Evolutionary conservation across 2,329 filamentous ascomycete genomes (phyloP).

Genomic region (Penicillium hordei): DNA sequence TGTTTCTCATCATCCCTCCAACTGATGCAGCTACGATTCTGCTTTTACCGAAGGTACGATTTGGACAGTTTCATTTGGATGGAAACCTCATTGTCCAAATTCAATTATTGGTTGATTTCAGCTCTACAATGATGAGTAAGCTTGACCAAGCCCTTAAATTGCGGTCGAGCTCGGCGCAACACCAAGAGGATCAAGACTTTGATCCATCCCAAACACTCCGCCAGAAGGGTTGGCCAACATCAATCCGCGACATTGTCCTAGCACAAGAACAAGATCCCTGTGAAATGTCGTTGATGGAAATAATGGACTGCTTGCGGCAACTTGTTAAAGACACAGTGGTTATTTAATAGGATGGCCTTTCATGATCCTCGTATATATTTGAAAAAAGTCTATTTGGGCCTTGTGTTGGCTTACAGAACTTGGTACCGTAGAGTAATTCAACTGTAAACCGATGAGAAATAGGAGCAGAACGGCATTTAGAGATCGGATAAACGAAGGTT

Average conservation of each 20-base stretch:
- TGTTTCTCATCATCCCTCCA: conserved; percentile 17
- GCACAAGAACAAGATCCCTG: conserved; percentile 11
- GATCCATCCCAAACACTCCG: background rate
- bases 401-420: background rate
- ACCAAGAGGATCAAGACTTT: background rate
- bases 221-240: conserved; percentile 2
- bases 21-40: conserved; percentile 12
- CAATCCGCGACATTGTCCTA: conserved; percentile 15
- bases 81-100: conserved; percentile 12
- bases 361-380: background rate
- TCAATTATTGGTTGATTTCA: conserved; percentile 14
- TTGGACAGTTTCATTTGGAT: conserved; percentile 13
- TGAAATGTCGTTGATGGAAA: conserved; percentile 15
- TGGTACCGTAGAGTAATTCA: background rate
- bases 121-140: conserved; percentile 13
- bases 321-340: conserved; percentile 8
- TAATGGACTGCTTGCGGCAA: conserved; percentile 16
- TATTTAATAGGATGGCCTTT: background rate
- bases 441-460: too few species aligned
- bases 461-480: background rate
- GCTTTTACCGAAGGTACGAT: conserved; percentile 11
- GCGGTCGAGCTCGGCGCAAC: background rate
- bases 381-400: background rate
- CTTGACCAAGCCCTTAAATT: conserved; percentile 15
- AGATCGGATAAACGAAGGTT: background rate